phyloP scores from a whole-genome alignment of 75 land plant genomes.

The Pinus taeda region DNA sequence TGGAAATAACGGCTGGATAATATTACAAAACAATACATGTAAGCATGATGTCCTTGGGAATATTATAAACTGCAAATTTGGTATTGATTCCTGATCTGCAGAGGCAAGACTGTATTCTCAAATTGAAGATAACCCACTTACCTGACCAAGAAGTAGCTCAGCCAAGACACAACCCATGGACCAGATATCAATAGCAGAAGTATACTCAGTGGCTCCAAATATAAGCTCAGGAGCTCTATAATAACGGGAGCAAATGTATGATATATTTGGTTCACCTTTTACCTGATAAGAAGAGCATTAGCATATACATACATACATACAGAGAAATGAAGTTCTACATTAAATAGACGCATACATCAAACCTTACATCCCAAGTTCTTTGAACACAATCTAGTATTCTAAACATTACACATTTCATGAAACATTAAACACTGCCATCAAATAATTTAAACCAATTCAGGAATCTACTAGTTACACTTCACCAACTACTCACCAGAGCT shows the following conservation, averaged over 20 bases:
- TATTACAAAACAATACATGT: slow-evolving; percentile 3
- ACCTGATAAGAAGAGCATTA: slow-evolving; percentile 39
- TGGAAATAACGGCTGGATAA: slow-evolving; percentile 80
- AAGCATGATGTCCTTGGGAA: not conserved
- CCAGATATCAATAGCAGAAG: slow-evolving; percentile 97
- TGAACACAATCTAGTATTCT: too few species aligned
- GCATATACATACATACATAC: not conserved
- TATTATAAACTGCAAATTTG: not conserved
- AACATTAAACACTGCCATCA: too few species aligned
- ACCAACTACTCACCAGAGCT: slow-evolving; percentile 60
- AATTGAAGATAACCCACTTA: slow-evolving; percentile 6
- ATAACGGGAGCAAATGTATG: slow-evolving; percentile 96
- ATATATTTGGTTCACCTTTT: slow-evolving; percentile 94
- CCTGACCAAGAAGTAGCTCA: slow-evolving; percentile 92
- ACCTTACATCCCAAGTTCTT: too few species aligned
- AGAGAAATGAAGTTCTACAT: too few species aligned
- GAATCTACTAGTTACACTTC: too few species aligned
- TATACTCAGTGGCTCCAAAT: slow-evolving; percentile 96
- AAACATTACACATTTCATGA: too few species aligned
- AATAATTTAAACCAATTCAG: too few species aligned
- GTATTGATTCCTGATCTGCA: too few species aligned
- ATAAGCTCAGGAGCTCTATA: slow-evolving; percentile 98
- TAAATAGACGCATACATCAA: too few species aligned
- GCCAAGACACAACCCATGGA: slow-evolving; percentile 97
- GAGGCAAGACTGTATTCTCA: not conserved